These are phyloP conservation scores for Colletotrichum gigasporum DNA, from an alignment of 2,329 filamentous ascomycete species.

Conservation along the genomic window DNA sequence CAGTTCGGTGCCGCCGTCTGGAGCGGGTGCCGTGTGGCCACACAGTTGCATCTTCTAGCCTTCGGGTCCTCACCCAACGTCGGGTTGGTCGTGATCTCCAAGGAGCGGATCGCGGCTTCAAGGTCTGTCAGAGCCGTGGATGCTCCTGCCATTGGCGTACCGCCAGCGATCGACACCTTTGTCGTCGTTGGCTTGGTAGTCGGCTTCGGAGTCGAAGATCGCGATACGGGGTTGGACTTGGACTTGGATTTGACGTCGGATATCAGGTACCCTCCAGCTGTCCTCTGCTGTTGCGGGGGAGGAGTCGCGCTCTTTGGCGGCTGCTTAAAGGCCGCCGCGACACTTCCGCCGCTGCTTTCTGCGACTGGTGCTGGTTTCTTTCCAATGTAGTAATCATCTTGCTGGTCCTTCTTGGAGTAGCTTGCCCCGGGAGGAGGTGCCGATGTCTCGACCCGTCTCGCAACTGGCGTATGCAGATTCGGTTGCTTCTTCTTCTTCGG, in stretches of 20 bases:
- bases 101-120: constrained; percentile 83
- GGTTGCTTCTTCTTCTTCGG: constrained; percentile 68
- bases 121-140: constrained; percentile 77
- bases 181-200: constrained; percentile 54
- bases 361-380: constrained; percentile 52
- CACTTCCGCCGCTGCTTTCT: constrained; percentile 45
- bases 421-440: constrained; percentile 71
- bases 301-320: constrained; percentile 32
- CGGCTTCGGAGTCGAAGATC: constrained; percentile 65
- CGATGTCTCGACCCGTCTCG: constrained; percentile 70
- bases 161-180: constrained; percentile 79
- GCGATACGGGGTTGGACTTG: constrained; percentile 60
- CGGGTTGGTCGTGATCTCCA: constrained; percentile 94
- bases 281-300: constrained; percentile 57
- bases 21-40: constrained; percentile 86
- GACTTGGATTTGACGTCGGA: constrained; percentile 76
- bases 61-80: constrained; percentile 65
- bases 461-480: constrained; percentile 69
- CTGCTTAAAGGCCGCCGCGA: constrained; percentile 47
- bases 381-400: constrained; percentile 81
- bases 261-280: constrained; percentile 81
- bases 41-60: constrained; percentile 83
- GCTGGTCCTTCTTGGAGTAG: constrained; percentile 78
- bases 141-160: constrained; percentile 83
- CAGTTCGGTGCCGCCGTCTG: constrained; percentile 95